These are phyloP conservation scores for Yamadazyma diospyri DNA, from an alignment of 1,139 yeast species.

Conservation along the genomic window DNA sequence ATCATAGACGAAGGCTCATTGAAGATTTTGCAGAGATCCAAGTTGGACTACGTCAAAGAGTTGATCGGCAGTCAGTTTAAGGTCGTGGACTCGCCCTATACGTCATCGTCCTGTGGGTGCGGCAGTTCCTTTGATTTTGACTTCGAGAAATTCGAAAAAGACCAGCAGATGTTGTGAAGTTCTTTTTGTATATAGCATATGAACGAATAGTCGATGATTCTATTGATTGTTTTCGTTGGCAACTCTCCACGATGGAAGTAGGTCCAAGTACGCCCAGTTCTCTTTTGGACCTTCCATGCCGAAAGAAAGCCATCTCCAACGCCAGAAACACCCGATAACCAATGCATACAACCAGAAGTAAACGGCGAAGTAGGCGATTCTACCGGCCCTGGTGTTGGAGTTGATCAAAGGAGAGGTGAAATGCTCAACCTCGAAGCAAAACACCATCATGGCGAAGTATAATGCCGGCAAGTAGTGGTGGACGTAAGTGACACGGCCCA, in stretches of 20 bases:
- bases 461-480: constrained; percentile 97
- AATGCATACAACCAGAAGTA: constrained; percentile 48
- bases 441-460: constrained; percentile 87
- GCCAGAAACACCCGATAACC: constrained; percentile 66
- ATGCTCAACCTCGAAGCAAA: constrained; percentile 71
- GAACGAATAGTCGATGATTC: too few relatives aligned
- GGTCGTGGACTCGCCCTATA: constrained; percentile 84
- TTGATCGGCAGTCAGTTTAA: constrained; percentile 94
- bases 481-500: constrained; percentile 97
- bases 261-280: constrained; percentile 67
- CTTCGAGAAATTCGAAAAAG: constrained; percentile 45
- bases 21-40: constrained; percentile 80
- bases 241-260: constrained; percentile 72
- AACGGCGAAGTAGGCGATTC: constrained; percentile 28
- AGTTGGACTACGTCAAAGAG: constrained; percentile 86
- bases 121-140: constrained; percentile 93
- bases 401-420: constrained; percentile 44
- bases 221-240: constrained; percentile 30
- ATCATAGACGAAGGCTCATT: constrained; percentile 79
- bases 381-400: constrained; percentile 22
- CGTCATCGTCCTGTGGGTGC: constrained; percentile 94
- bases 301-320: constrained; percentile 74
- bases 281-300: constrained; percentile 86
- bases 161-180: constrained; percentile 4
- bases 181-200: not conserved